Base-by-base conservation (phyloP, 1,139 yeast genomes). In the Pneumocystis sp. region DNA sequence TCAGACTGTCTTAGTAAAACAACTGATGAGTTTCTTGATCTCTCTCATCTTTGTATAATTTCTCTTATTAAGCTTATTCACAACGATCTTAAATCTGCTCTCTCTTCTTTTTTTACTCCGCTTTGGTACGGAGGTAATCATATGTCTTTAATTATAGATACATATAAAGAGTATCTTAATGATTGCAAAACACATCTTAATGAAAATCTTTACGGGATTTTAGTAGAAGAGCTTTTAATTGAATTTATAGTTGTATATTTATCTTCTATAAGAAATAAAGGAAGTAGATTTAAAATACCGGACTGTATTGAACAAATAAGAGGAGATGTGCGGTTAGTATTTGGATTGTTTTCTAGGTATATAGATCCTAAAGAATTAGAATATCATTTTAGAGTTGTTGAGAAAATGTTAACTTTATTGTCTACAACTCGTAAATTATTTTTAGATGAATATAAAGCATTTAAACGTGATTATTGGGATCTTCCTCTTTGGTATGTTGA, bases 11-110 rank as follows among this genome's bases (percentile, higher is more conserved):
- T 87, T 71, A 87, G 85, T 67, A 81, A 79, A 63, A 86, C 86
- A 0, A 80, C 85, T 66, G 86, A 85, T 66, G 95, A 95, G 6
- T 87, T 86, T 73, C 87, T 89, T 2, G 86, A 85, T 64, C 81
- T 89, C 61, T 89, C 90, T 64, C 88, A 87, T 63, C 81, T 82
- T 69, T 83, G 90, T 67, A 81, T 87, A 65, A 78, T 82, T 66
- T 84, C 85, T 6, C 77, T 89, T 61, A 81, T 85, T 61, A 83
- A 81, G 44, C 83, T 90, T 40, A 85, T 89, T 63, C 82, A 86
- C 71, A 87, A 85, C 70, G 96, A 90, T 79, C 79, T 81, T 76
- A 80, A 74, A 62, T 75, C 74, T 7, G 81, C 84, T 2, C 80
- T 81, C 67, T 72, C 76, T 17, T 78, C 78, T 63, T 73, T 85